phyloP scores from a whole-genome alignment of 2,329 filamentous ascomycete species.

The Penicillium sp. region DNA sequence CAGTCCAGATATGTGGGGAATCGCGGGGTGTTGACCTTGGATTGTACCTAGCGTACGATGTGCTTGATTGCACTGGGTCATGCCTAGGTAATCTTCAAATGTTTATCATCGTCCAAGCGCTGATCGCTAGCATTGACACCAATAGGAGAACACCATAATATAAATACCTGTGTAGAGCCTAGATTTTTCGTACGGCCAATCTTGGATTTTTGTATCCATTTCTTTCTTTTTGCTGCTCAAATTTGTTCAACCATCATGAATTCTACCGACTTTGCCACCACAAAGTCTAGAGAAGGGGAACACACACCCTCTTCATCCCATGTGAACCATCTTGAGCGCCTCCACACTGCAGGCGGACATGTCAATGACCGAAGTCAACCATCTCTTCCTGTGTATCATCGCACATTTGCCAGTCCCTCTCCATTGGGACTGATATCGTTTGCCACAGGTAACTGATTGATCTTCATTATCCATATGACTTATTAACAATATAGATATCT shows the following conservation, averaged over 20 bases:
- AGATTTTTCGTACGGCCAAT: too few species aligned
- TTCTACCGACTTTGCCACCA: not conserved
- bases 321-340: constrained; percentile 2
- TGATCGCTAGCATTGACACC: too few species aligned
- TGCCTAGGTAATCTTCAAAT: too few species aligned
- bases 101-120: too few species aligned
- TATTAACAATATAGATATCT: not conserved
- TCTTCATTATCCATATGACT: not conserved
- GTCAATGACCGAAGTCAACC: constrained; percentile 14
- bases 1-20: too few species aligned
- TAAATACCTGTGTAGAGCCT: too few species aligned
- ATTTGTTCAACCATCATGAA: not conserved
- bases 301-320: not conserved
- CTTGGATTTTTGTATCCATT: too few species aligned
- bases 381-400: constrained; percentile 28
- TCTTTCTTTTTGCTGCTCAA: too few species aligned
- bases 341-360: constrained; percentile 5
- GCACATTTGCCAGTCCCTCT: constrained; percentile 29
- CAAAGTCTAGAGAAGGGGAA: not conserved
- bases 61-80: too few species aligned
- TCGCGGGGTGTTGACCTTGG: too few species aligned
- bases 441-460: constrained; percentile 27
- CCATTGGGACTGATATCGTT: constrained; percentile 40
- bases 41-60: too few species aligned
- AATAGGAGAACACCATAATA: too few species aligned